Conservation (phyloP, 176 grass and related monocot genomes). For the Avena eriantha region DNA sequence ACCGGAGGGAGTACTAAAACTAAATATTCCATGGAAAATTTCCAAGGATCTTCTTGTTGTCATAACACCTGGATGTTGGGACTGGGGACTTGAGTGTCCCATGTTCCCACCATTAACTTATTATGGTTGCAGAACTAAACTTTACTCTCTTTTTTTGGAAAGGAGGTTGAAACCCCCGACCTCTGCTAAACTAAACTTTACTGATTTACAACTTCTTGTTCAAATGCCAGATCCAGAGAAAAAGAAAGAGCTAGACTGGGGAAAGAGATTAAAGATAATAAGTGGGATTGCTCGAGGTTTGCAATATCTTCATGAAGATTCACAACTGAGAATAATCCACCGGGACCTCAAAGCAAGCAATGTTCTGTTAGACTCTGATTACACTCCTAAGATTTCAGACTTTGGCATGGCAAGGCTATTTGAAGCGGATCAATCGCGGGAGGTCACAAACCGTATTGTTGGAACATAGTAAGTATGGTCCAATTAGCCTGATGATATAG, state of each 20-base stretch:
- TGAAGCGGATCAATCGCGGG: conserved; percentile 50
- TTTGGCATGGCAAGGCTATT: conserved; percentile 70
- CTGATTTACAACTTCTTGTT: not conserved
- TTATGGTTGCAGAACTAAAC: not conserved
- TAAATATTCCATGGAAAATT: not conserved
- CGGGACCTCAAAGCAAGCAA: conserved; percentile 37
- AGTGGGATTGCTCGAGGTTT: conserved; percentile 58
- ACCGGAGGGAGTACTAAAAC: not conserved
- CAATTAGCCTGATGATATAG: not conserved
- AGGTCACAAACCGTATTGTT: conserved; percentile 52
- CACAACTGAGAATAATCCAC: conserved; percentile 52
- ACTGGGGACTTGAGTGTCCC: not conserved
- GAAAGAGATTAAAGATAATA: conserved; percentile 41
- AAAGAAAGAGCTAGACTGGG: conserved; percentile 36
- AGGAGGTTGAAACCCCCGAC: not conserved
- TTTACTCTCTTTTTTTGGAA: not conserved
- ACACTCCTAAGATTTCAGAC: conserved; percentile 75
- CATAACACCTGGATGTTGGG: not conserved
- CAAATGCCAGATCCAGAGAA: conserved; percentile 3
- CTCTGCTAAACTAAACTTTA: not conserved
- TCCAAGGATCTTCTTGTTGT: not conserved
- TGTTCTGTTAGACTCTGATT: conserved; percentile 35
- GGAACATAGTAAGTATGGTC: conserved; percentile 77
- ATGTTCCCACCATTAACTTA: not conserved
- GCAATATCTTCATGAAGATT: conserved; percentile 63